Conservation (phyloP, 768 basidiomycete genomes). For the Lenzites betulinus region DNA sequence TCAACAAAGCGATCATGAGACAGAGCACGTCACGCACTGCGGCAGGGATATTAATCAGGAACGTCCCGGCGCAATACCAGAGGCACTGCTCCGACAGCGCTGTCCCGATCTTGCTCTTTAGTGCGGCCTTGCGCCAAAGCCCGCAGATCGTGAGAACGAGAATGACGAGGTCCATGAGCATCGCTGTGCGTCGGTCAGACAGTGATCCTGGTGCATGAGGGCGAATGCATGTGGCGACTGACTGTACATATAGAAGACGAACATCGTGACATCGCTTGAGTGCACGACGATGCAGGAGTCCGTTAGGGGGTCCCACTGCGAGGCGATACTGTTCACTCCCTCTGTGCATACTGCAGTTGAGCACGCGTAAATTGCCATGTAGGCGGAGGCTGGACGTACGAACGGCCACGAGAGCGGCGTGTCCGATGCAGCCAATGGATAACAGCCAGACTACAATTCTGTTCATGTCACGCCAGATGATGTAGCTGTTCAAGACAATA, state of each 20-base stretch:
- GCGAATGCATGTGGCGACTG: neutral
- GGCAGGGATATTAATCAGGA: slow-evolving; percentile 15
- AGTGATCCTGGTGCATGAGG: no score
- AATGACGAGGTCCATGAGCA: slow-evolving; percentile 12
- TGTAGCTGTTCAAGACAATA: slow-evolving; percentile 10
- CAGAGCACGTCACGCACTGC: neutral
- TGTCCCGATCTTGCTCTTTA: slow-evolving; percentile 9
- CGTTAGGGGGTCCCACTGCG: neutral
- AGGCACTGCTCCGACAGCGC: slow-evolving; percentile 15
- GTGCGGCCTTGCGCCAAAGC: slow-evolving; percentile 6
- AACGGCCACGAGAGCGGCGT: slow-evolving; percentile 7
- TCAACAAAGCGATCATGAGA: neutral
- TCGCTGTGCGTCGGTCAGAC: neutral
- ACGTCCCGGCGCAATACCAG: slow-evolving; percentile 16
- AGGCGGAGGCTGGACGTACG: neutral
- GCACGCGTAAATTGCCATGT: neutral
- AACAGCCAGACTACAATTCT: slow-evolving; percentile 4
- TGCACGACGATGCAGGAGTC: neutral
- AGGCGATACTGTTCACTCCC: slow-evolving; percentile 3
- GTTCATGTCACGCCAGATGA: slow-evolving; percentile 20
- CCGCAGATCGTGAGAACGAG: slow-evolving; percentile 13
- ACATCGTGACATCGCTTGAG: slow-evolving; percentile 13
- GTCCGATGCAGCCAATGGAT: slow-evolving; percentile 1
- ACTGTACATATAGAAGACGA: slow-evolving; percentile 20
- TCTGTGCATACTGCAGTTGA: neutral